phyloP scores from a whole-genome alignment of 371 early-diverging fungal species.

The Fennellomyces sp. region DNA sequence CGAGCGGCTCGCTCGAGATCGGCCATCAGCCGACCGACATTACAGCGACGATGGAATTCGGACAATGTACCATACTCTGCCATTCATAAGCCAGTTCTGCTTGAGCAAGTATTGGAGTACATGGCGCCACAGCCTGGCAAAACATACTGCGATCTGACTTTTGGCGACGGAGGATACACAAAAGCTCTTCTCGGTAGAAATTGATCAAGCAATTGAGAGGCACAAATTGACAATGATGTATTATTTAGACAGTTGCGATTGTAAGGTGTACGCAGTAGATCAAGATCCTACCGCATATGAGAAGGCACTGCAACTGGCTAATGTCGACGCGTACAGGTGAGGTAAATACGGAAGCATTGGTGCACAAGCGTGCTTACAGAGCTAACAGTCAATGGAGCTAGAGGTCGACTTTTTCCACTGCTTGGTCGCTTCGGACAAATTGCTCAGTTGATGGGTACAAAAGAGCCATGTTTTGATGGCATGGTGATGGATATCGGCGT shows the following conservation, averaged over 20 bases:
- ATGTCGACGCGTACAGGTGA: conserved; percentile 41
- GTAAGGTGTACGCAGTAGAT: conserved; percentile 73
- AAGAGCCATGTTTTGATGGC: conserved; percentile 61
- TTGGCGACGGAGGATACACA: conserved; percentile 79
- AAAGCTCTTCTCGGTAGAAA: conserved; percentile 55
- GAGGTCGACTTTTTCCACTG: conserved; percentile 48
- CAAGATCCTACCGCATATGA: conserved; percentile 72
- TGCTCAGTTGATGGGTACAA: conserved; percentile 17
- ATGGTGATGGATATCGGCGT: conserved; percentile 80
- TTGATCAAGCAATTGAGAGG: too few relatives aligned
- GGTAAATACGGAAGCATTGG: conserved; percentile 3
- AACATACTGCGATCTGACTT: conserved; percentile 66
- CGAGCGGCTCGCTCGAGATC: too few relatives aligned
- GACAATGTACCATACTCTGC: conserved; percentile 1
- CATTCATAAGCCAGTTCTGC: conserved; percentile 45
- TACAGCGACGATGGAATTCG: neutral
- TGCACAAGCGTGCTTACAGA: too few relatives aligned
- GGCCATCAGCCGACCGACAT: neutral
- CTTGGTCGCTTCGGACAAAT: conserved; percentile 65
- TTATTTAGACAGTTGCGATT: conserved; percentile 50
- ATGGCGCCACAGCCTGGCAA: conserved; percentile 36
- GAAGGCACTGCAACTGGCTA: conserved; percentile 55
- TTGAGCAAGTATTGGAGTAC: conserved; percentile 31
- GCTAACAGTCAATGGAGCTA: neutral
- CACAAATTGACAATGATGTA: too few relatives aligned